Base-by-base conservation (phyloP, 768 basidiomycete genomes). In the Tricholoma matsutake region DNA sequence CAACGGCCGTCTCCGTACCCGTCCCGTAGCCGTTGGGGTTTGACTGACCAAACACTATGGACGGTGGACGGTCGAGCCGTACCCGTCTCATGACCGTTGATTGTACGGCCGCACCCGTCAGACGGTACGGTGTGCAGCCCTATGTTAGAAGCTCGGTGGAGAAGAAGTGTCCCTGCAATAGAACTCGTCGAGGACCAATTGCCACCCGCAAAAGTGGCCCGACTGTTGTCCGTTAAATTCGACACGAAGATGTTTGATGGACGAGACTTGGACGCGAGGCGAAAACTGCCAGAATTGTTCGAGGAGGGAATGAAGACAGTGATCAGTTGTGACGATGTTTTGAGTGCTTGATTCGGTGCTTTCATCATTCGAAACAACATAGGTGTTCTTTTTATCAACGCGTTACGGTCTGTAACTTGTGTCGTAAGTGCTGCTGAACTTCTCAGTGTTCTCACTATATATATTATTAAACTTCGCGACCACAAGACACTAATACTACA, bases 61-160 rank as follows among this genome's bases (percentile, higher is more conserved):
- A n/a, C n/a, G n/a, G n/a, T n/a, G n/a, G n/a, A n/a, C n/a, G n/a
- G n/a, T n/a, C n/a, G n/a, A n/a, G n/a, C n/a, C n/a, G n/a, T n/a
- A n/a, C n/a, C n/a, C n/a, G n/a, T n/a, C n/a, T n/a, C n/a, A n/a
- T n/a, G n/a, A n/a, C n/a, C n/a, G n/a, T n/a, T n/a, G n/a, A n/a
- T n/a, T n/a, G n/a, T n/a, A n/a, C n/a, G n/a, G n/a, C n/a, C n/a
- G n/a, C n/a, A n/a, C n/a, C n/a, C n/a, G n/a, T n/a, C n/a, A n/a
- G n/a, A n/a, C n/a, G n/a, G n/a, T n/a, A n/a, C n/a, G n/a, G n/a
- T n/a, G n/a, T n/a, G n/a, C n/a, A n/a, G n/a, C n/a, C n/a, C n/a
- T 29, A 66, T 47, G 49, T 39, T 56, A n/a, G 58, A 61, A 18
- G 37, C 63, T 35, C 63, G 65, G 22, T 64, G 59, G 65, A 43